Evolutionary conservation across 176 grass and related monocot species (phyloP), one percentile per base, ranked within the genome.

Genomic region (Typha latifolia): DNA sequence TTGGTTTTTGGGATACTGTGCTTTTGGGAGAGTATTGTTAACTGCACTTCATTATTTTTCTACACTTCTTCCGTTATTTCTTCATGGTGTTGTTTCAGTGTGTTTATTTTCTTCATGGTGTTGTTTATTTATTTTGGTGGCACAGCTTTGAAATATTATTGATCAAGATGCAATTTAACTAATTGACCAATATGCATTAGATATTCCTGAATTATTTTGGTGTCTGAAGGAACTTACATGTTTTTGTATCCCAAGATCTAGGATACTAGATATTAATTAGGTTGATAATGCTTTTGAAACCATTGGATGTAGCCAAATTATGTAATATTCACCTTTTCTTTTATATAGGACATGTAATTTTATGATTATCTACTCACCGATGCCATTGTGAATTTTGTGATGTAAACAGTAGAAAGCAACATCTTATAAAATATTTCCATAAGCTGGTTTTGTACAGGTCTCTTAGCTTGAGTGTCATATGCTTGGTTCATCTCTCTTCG

Each of bases 401-500:
- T 43, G 34, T 43, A 69, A 32, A 59, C 7, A 59, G 20, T 22
- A 22, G 20, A 11, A 12, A 22, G 18, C 20, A 59, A 59, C 53
- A 22, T 14, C 15, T 19, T 59, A 21, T 59, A 11, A 59, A 9
- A 8, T 59, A 0, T 19, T 21, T 59, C 18, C 16, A 59, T 59
- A 59, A 19, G 9, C 53, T 59, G 16, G 18, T 59, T 59, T 59
- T 21, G 20, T 59, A 21, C 18, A 57, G 18, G 2, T 2, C 16
- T 59, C 20, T 9, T 59, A 59, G 53, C 16, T 18, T 59, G 14
- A 55, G 14, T 59, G 20, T 59, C n/a, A n/a, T n/a, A 59, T 59
- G 16, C 53, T 59, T 59, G 5, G 9, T 43, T 7, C 9, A 14
- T 62, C 47, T 86, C 66, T 67, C 84, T 69, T 50, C 4, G 66